Conservation (phyloP, 192 early-diverging fungal genomes). For the Rhizophagus prolifer region DNA sequence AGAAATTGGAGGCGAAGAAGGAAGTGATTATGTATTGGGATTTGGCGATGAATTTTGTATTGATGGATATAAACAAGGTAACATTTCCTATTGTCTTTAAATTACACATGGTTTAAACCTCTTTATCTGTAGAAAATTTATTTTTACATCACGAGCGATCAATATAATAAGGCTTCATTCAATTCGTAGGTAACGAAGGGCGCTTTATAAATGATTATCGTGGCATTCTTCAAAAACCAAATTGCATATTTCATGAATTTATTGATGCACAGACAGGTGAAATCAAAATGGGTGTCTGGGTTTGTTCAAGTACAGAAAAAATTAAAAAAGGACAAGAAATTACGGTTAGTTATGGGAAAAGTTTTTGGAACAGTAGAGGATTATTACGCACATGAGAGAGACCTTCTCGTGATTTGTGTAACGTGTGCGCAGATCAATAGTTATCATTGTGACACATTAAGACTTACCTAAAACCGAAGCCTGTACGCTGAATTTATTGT, state of each 20-base stretch:
- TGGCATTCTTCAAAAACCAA: slow-evolving; percentile 10
- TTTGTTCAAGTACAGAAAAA: slow-evolving; percentile 19
- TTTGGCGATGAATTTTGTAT: slow-evolving; percentile 22
- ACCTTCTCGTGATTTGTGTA: no score
- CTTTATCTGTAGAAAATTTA: not conserved
- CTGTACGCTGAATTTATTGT: not conserved
- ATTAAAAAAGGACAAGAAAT: slow-evolving; percentile 29
- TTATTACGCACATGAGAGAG: not conserved
- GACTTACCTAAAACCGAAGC: not conserved
- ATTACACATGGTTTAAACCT: not conserved
- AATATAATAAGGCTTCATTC: not conserved
- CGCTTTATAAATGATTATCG: slow-evolving; percentile 28
- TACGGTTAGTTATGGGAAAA: slow-evolving; percentile 21
- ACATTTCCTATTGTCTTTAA: not conserved
- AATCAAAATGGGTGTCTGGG: slow-evolving; percentile 26
- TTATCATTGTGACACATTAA: not conserved
- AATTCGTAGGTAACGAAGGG: slow-evolving; percentile 11
- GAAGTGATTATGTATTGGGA: slow-evolving; percentile 23
- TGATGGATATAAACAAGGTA: slow-evolving; percentile 26
- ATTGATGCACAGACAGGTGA: slow-evolving; percentile 12
- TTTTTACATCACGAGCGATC: not conserved
- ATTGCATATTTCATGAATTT: slow-evolving; percentile 16
- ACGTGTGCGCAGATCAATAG: no score
- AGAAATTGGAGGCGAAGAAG: not conserved
- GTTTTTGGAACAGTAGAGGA: slow-evolving; percentile 20